Conservation (phyloP, 805 yeast species). For the Wickerhamiella siamensis region DNA sequence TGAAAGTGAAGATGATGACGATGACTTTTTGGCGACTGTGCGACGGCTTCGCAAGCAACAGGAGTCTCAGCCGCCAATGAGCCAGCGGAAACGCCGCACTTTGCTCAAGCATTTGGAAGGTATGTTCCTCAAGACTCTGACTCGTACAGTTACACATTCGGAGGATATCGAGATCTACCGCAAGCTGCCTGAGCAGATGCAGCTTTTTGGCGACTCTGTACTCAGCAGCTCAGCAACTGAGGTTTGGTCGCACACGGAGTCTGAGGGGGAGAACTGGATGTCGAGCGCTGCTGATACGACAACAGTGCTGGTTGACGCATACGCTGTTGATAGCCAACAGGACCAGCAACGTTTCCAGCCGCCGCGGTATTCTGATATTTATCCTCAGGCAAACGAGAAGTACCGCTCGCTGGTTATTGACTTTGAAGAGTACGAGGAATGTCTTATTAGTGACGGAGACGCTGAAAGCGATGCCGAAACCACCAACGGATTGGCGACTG, state of each 20-base stretch:
- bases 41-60: constrained; percentile 1
- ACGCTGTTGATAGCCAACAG: not conserved
- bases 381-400: constrained; percentile 12
- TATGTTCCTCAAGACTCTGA: not conserved
- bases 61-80: not conserved
- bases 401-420: constrained; percentile 11
- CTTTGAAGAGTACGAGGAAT: constrained; percentile 5
- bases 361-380: constrained; percentile 8
- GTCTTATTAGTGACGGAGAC: constrained; percentile 15
- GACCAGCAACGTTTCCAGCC: not conserved
- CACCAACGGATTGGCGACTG: not conserved
- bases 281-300: not conserved
- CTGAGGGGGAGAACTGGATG: not conserved
- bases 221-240: not conserved
- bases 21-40: constrained; percentile 4
- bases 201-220: not conserved
- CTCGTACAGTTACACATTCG: not conserved
- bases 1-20: constrained; percentile 1
- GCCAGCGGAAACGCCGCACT: not conserved
- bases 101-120: not conserved
- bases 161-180: not conserved
- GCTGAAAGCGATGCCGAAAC: constrained; percentile 3
- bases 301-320: not conserved
- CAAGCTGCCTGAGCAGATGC: not conserved
- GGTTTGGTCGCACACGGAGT: not conserved